Base-by-base conservation (phyloP, 2,329 filamentous ascomycete species). In the Xylariaceae sp. region DNA sequence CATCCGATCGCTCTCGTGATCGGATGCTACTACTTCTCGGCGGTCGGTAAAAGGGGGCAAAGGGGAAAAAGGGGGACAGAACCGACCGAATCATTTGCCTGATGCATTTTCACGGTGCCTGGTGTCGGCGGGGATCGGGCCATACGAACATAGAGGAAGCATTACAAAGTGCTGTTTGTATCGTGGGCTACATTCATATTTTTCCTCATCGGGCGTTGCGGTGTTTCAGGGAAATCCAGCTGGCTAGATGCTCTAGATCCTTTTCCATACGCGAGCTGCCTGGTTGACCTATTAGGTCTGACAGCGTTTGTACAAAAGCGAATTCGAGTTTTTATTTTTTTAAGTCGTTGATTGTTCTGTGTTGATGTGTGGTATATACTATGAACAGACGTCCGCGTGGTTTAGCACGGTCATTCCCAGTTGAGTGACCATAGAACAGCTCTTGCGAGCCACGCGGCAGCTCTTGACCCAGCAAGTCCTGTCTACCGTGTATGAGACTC, bases 1-100 rank as follows among this genome's bases (percentile, higher is more conserved):
- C 56, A 84, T 88, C 61, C 79, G 85, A 62, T 86, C 84, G 23
- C 63, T 71, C 56, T 56, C 65, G 37, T 71, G 59, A 62, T 5
- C 13, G 35, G 15, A 23, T 42, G 9, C 11, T 7, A 5, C 6
- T 49, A 15, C 15, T 17, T 35, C 8, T 50, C 23, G 23, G 23
- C 3, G 23, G 23, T 30, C 23, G 23, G 23, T 30, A 30, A 30
- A 30, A 30, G 5, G 23, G 23, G 23, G 23, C 23, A 30, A 30
- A 30, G 23, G 23, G 23, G 23, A 30, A 30, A 30, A 17, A 17
- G 11, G 48, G 34, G 17, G 30, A 13, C 7, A 37, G 9, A 45
- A 45, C 11, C 9, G 5, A 13, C 11, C 18, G 52, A 48, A 53
- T 39, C 30, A 37, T 50, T 34, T 51, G 23, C 49, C 15, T 57